Evolutionary conservation across 441 rosid genomes (phyloP).

Genomic region (Rhodomyrtus psidioides): DNA sequence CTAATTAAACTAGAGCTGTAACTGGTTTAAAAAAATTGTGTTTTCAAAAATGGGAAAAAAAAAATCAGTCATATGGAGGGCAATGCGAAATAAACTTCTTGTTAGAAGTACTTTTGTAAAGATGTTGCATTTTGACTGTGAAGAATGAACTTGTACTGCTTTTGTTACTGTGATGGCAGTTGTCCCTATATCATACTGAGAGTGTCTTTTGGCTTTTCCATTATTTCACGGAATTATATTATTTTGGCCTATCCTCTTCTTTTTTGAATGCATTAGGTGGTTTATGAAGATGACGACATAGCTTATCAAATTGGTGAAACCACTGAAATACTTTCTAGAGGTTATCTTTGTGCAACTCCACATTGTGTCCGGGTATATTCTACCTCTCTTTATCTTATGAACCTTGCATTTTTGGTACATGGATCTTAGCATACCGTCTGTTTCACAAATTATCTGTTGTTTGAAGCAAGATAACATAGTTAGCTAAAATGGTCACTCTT

Average conservation of each 20-base stretch:
- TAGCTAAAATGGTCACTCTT: not conserved
- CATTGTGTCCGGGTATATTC: constrained; percentile 79
- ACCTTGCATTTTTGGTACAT: not conserved
- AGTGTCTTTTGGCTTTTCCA: not conserved
- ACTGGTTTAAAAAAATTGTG: not conserved
- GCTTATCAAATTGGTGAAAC: constrained; percentile 98
- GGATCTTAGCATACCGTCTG: not conserved
- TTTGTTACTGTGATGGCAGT: not conserved
- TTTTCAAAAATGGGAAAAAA: not conserved
- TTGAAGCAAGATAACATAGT: not conserved
- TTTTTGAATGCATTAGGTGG: constrained; percentile 39
- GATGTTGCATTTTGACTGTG: not conserved
- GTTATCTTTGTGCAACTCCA: constrained; percentile 94
- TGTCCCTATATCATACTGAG: not conserved
- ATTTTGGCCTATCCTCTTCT: not conserved
- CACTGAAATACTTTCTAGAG: constrained; percentile 63
- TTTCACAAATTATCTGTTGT: not conserved
- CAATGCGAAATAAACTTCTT: not conserved
- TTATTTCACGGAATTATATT: not conserved
- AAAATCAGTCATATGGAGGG: not conserved
- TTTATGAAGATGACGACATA: constrained; percentile 75
- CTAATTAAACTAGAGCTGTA: not conserved
- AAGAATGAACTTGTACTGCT: not conserved
- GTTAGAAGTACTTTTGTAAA: not conserved
- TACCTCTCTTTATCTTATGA: not conserved